Conservation (phyloP, 1,284 basidiomycete genomes). For the Cutaneotrichosporon mucoides region DNA sequence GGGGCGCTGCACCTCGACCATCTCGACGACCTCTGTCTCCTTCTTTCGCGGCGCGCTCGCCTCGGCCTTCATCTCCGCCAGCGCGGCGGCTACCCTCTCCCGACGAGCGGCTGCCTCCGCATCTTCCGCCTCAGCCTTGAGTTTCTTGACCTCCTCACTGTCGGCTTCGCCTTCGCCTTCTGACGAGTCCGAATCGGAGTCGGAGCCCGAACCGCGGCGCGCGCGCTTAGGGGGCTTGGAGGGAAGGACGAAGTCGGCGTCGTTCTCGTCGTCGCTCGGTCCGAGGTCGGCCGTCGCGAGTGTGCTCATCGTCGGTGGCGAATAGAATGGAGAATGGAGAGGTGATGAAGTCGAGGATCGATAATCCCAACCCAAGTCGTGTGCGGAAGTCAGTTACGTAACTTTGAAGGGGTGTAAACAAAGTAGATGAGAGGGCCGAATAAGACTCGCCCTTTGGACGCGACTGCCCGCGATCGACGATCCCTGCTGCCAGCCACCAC, state of each 20-base stretch:
- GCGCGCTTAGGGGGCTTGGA: conserved; percentile 15
- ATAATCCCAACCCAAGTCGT: not conserved
- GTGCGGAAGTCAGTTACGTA: not conserved
- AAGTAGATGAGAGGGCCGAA: not conserved
- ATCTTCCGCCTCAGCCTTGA: conserved; percentile 4
- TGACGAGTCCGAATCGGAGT: conserved; percentile 12
- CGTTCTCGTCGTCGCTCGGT: conserved; percentile 31
- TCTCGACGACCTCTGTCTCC: conserved; percentile 11
- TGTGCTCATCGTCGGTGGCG: conserved; percentile 32
- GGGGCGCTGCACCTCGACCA: conserved; percentile 39
- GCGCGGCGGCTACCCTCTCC: conserved; percentile 14
- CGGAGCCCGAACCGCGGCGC: conserved; percentile 14
- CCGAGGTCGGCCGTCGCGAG: conserved; percentile 36
- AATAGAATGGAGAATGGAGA: not conserved
- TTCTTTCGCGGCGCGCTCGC: not conserved
- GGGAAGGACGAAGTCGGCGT: conserved; percentile 35
- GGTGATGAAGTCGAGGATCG: not conserved
- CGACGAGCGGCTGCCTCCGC: conserved; percentile 7
- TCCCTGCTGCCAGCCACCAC: too few species aligned
- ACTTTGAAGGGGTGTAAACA: not conserved
- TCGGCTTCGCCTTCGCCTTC: conserved; percentile 11
- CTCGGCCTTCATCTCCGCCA: conserved; percentile 14
- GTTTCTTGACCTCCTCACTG: conserved; percentile 7
- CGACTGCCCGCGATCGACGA: too few species aligned
- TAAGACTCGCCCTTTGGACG: not conserved